Evolutionary conservation across 1,139 yeast species (phyloP).

Genomic region (Spathaspora jeffriesii): DNA sequence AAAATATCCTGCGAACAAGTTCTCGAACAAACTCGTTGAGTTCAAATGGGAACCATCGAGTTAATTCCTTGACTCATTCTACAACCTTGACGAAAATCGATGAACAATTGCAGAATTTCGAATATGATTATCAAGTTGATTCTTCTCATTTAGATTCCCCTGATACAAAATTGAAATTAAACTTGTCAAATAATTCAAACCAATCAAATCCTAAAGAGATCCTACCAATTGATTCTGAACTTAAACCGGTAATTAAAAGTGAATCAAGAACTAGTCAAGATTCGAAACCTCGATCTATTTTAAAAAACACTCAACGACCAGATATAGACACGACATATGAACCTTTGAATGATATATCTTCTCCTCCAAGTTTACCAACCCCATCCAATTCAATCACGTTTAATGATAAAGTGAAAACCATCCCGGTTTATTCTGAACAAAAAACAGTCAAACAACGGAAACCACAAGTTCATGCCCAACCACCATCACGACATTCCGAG

Average conservation of each 20-base stretch:
- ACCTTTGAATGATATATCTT: not conserved
- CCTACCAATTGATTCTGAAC: not conserved
- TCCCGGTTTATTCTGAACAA: conserved; percentile 23
- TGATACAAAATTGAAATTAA: conserved; percentile 11
- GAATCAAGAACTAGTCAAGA: conserved; percentile 1
- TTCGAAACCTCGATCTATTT: conserved; percentile 37
- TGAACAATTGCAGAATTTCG: conserved; percentile 47
- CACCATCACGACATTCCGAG: not conserved
- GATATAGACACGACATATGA: not conserved
- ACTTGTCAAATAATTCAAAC: conserved; percentile 9
- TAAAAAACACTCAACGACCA: conserved; percentile 27
- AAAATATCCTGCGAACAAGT: conserved; percentile 37
- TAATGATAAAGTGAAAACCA: conserved; percentile 40
- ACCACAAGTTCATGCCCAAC: conserved; percentile 7
- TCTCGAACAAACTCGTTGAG: conserved; percentile 36
- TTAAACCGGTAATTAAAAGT: not conserved
- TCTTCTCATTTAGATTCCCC: conserved; percentile 13
- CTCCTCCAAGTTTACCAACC: conserved; percentile 12
- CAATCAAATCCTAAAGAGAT: conserved; percentile 5
- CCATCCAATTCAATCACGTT: conserved; percentile 38
- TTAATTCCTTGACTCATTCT: conserved; percentile 21
- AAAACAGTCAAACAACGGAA: conserved; percentile 6
- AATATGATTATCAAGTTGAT: conserved; percentile 40
- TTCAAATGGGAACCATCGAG: conserved; percentile 15
- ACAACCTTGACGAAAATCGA: conserved; percentile 41